Conservation (phyloP, 495 filamentous ascomycete species). For the Hyaloscypha bicolor region DNA sequence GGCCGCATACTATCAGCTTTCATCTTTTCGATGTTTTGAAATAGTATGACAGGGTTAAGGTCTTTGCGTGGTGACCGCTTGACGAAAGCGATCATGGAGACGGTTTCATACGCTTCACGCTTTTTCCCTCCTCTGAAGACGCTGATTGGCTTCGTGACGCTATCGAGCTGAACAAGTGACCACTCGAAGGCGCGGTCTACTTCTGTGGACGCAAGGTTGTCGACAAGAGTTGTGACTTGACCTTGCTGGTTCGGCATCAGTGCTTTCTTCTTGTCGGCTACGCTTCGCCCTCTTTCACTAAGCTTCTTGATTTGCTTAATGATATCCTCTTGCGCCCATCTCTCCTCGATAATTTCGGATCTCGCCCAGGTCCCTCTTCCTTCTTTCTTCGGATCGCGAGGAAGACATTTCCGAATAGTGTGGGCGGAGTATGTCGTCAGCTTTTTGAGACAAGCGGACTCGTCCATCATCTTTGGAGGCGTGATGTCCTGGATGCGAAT, state of each 20-base stretch:
- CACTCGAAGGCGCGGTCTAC: constrained; percentile 24
- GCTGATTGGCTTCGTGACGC: constrained; percentile 2
- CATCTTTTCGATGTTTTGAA: constrained; percentile 23
- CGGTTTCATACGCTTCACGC: constrained; percentile 14
- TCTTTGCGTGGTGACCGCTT: constrained; percentile 23
- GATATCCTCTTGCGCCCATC: constrained; percentile 23
- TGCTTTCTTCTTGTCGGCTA: constrained; percentile 23
- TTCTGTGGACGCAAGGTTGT: constrained; percentile 22
- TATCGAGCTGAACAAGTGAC: constrained; percentile 29
- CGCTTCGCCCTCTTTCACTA: constrained; percentile 15
- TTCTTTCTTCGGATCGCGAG: constrained; percentile 20
- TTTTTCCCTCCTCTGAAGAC: not conserved
- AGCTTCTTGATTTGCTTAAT: constrained; percentile 27
- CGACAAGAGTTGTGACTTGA: constrained; percentile 24
- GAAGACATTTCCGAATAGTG: constrained; percentile 22
- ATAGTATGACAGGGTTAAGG: constrained; percentile 12
- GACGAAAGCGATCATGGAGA: constrained; percentile 25
- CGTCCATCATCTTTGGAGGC: constrained; percentile 12
- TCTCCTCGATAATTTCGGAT: constrained; percentile 23
- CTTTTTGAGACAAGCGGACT: constrained; percentile 20
- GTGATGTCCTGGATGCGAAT: constrained; percentile 22
- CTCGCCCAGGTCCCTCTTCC: constrained; percentile 31
- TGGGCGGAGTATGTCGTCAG: constrained; percentile 23
- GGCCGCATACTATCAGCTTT: constrained; percentile 11
- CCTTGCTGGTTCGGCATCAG: constrained; percentile 16